Percentiles rank a stretch among this genome's conserved stretches.
phyloP scores from a whole-genome alignment of 176 grass and related monocot genomes.

The Bolboschoenus planiculmis region DNA sequence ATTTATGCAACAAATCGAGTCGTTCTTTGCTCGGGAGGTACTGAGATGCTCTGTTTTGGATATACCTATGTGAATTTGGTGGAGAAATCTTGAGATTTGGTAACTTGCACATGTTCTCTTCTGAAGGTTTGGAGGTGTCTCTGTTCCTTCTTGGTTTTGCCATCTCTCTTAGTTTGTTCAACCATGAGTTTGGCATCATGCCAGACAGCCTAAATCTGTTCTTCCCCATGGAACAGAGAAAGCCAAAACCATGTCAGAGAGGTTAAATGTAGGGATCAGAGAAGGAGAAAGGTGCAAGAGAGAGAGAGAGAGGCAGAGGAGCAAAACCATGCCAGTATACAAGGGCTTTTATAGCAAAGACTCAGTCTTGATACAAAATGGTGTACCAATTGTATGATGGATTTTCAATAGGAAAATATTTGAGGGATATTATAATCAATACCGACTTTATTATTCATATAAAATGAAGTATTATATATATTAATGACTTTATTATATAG shows the following conservation, averaged over 20 bases:
- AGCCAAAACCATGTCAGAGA: too few relatives aligned
- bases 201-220: constrained; percentile 29
- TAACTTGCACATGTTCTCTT: background rate
- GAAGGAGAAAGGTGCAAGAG: background rate
- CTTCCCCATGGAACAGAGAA: constrained; percentile 22
- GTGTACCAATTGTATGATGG: too few relatives aligned
- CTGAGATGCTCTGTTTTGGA: constrained; percentile 58
- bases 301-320: background rate
- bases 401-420: too few relatives aligned
- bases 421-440: too few relatives aligned
- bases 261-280: background rate
- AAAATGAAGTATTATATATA: too few relatives aligned
- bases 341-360: background rate
- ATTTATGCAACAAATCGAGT: background rate
- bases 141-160: constrained; percentile 24
- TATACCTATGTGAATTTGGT: background rate
- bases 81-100: background rate
- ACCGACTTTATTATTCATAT: too few relatives aligned
- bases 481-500: too few relatives aligned
- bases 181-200: constrained; percentile 56
- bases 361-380: background rate
- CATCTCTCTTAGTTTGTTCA: constrained; percentile 59
- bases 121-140: background rate
- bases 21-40: constrained; percentile 55
- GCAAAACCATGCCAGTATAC: background rate